Evolutionary conservation across 192 early-diverging fungal species (phyloP), one percentile per base, ranked within the genome.

Genomic region (Irineochytrium annulatum): DNA sequence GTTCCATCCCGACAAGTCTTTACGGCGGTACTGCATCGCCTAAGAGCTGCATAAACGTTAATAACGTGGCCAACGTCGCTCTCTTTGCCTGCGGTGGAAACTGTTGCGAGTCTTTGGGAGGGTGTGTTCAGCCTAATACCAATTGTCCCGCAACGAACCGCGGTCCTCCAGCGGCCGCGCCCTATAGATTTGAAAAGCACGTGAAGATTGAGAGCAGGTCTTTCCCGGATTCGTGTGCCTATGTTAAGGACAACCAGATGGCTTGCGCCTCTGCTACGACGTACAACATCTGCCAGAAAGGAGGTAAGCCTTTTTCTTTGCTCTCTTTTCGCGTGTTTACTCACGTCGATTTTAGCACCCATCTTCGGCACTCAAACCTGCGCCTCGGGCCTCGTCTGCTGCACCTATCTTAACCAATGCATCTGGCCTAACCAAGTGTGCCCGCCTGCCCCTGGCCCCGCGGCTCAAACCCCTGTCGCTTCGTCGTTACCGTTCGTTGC

Each of bases 91-190:
- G 26, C 29, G 51, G 52, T 20, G 46, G 46, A 20, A 49, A 49
- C 6, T 8, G 6, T 49, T 41, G 8, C 37, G 37, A n/a, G 11
- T 41, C 37, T 41, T n/a, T n/a, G 11, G 11, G 37, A 8, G n/a
- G 37, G 8, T 41, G 37, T n/a, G n/a, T 41, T n/a, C 37, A 41
- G 37, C 8, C 37, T 41, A 41, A 8, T 41, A 41, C 37, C n/a
- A 41, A n/a, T 41, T 49, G 46, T 24, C 46, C 46, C 37, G 11
- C 37, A n/a, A 33, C 49, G 49, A 48, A 8, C 37, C 11, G n/a
- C 11, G 37, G 8, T 8, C n/a, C 37, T 41, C 8, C 37, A 6
- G 26, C 46, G 22, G 8, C 46, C 13, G 26, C 46, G 14, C 37
- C 17, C 41, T 37, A 60, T 45, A 28, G 22, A 26, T 14, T 32